Conservation (phyloP, 208 protist species). For the Crithidia bombi region DNA sequence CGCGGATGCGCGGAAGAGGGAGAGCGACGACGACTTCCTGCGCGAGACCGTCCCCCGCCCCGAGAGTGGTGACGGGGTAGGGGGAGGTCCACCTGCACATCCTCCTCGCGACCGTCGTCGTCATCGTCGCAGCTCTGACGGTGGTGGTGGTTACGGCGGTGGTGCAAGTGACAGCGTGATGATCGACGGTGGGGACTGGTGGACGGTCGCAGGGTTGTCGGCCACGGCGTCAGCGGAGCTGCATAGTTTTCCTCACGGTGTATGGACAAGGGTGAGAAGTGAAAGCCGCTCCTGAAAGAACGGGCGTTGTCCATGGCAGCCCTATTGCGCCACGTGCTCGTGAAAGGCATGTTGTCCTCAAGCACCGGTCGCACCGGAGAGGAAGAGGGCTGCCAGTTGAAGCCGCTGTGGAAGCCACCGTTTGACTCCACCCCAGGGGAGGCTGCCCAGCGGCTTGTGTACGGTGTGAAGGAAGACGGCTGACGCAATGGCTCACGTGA, state of each 20-base stretch:
- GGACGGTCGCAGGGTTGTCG: neutral
- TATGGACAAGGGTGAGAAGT: conserved; percentile 8
- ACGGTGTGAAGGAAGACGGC: neutral
- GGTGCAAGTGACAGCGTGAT: conserved; percentile 18
- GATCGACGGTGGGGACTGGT: neutral
- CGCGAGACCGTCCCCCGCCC: neutral
- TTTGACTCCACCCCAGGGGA: neutral
- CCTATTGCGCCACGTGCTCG: conserved; percentile 10
- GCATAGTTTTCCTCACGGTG: neutral
- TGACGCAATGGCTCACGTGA: conserved; percentile 10
- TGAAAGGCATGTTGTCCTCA: conserved; percentile 2
- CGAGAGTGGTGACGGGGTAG: conserved; percentile 3
- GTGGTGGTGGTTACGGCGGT: conserved; percentile 1
- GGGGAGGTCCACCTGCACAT: conserved; percentile 5
- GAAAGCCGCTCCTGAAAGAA: neutral
- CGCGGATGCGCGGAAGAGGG: conserved; percentile 1
- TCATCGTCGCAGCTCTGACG: neutral
- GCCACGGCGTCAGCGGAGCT: conserved; percentile 18
- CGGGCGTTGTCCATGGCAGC: neutral
- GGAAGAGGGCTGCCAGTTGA: conserved; percentile 5
- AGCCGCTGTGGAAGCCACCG: neutral
- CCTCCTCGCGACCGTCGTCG: neutral
- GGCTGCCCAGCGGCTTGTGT: neutral
- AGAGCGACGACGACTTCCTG: neutral
- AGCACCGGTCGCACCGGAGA: neutral